A percentile compares a stretch with the other conserved stretches of the same genome.
Evolutionary conservation across 2,329 filamentous ascomycete genomes (phyloP).

Genomic region (Raffaelea ambrosiae): DNA sequence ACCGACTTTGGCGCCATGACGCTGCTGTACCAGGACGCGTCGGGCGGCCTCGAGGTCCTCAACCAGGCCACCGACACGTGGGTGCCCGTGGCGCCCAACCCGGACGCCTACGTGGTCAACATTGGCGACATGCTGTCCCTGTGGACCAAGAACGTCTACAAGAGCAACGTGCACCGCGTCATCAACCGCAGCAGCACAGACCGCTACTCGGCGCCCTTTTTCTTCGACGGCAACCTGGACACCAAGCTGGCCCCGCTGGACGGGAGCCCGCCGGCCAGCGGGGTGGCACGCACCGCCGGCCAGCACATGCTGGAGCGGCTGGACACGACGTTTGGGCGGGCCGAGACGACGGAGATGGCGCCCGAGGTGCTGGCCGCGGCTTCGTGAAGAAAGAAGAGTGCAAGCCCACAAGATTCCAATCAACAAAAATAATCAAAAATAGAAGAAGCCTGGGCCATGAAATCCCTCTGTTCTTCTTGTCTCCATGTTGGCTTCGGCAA

Average conservation of each 20-base stretch:
- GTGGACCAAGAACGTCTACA: slow-evolving; percentile 45
- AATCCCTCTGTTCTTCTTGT: no score
- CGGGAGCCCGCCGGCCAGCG: slow-evolving; percentile 16
- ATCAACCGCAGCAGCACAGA: slow-evolving; percentile 41
- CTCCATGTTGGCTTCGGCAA: no score
- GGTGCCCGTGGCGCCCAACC: slow-evolving; percentile 33
- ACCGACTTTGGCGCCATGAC: slow-evolving; percentile 49
- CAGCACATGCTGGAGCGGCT: slow-evolving; percentile 24
- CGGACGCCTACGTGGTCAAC: slow-evolving; percentile 42
- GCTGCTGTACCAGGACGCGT: slow-evolving; percentile 41
- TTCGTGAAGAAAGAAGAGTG: no score
- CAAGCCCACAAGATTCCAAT: no score
- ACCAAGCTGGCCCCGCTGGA: slow-evolving; percentile 22
- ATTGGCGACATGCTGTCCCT: slow-evolving; percentile 38
- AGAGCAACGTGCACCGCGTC: slow-evolving; percentile 45
- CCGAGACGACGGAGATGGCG: slow-evolving; percentile 2
- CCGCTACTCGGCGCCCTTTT: slow-evolving; percentile 49
- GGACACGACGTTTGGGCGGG: slow-evolving; percentile 18
- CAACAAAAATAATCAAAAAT: no score
- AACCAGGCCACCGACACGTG: slow-evolving; percentile 33
- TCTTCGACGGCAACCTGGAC: slow-evolving; percentile 45
- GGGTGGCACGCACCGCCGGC: slow-evolving; percentile 19
- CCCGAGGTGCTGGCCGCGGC: no score
- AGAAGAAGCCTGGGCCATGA: no score
- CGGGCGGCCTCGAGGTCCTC: slow-evolving; percentile 43